Conservation (phyloP, 495 filamentous ascomycete genomes). For the Copromyces sp. region DNA sequence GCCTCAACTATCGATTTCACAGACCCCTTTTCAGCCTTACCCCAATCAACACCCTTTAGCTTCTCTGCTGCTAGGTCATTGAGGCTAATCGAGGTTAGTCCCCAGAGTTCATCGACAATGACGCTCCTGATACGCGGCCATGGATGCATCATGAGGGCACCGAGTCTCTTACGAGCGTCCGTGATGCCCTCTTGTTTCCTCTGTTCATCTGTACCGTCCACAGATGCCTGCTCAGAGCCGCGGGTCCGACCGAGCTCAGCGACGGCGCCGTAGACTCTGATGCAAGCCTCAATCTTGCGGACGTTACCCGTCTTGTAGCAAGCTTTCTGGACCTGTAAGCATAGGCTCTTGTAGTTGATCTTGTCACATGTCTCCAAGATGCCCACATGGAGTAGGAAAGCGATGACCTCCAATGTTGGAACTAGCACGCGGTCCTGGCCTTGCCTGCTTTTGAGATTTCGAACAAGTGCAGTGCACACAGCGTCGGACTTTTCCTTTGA, state of each 20-base stretch:
- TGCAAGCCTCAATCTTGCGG: conserved; percentile 63
- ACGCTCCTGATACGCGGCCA: conserved; percentile 34
- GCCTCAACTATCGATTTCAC: conserved; percentile 22
- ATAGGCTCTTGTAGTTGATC: conserved; percentile 43
- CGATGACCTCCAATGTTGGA: conserved; percentile 63
- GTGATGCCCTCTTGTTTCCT: conserved; percentile 18
- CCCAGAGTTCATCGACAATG: conserved; percentile 41
- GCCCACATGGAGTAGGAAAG: conserved; percentile 59
- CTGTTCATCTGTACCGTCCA: conserved; percentile 4
- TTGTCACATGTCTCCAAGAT: conserved; percentile 20
- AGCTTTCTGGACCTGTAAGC: conserved; percentile 59
- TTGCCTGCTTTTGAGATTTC: conserved; percentile 27
- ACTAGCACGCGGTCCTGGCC: conserved; percentile 60
- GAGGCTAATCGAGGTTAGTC: conserved; percentile 10
- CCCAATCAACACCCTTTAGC: conserved; percentile 34
- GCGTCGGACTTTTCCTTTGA: conserved; percentile 21
- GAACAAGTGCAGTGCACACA: conserved; percentile 24
- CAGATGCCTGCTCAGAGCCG: not conserved
- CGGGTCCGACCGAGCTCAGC: conserved; percentile 10
- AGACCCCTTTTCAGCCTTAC: conserved; percentile 26
- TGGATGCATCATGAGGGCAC: conserved; percentile 34
- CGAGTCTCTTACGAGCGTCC: conserved; percentile 36
- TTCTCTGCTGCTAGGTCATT: conserved; percentile 10
- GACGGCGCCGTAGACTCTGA: conserved; percentile 66
- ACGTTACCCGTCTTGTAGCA: conserved; percentile 76